Conservation (phyloP, 345 rosid species). For the Gossypium mustelinum region DNA sequence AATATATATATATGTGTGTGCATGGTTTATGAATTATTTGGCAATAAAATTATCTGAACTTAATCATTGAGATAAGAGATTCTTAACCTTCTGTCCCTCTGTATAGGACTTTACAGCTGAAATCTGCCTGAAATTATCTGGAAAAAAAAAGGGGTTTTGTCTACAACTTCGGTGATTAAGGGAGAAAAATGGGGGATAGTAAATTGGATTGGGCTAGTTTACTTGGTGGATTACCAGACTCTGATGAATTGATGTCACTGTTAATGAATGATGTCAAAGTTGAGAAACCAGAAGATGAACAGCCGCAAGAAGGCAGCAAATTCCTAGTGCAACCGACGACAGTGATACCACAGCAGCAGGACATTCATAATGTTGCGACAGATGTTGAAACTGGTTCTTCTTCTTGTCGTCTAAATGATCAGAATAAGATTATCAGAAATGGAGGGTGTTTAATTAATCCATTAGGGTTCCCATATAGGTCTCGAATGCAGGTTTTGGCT, state of each 20-base stretch:
- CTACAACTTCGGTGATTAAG: background rate
- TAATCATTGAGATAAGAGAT: background rate
- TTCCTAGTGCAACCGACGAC: background rate
- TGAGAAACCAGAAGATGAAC: background rate
- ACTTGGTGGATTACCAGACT: background rate
- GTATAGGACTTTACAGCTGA: background rate
- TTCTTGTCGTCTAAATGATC: background rate
- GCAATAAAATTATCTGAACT: background rate
- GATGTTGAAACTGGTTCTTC: background rate
- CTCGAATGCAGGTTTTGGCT: background rate
- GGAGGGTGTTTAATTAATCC: slow-evolving; percentile 8
- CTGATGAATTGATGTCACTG: background rate
- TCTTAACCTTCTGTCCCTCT: background rate
- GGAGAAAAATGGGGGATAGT: slow-evolving; percentile 11
- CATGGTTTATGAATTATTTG: too few species aligned
- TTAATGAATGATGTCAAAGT: background rate
- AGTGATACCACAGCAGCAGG: background rate
- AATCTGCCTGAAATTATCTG: slow-evolving; percentile 1
- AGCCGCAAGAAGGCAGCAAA: slow-evolving; percentile 5
- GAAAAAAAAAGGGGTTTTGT: background rate
- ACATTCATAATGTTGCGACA: background rate
- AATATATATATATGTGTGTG: too few species aligned
- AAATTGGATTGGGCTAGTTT: background rate
- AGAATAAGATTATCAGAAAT: background rate
- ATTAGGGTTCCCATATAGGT: slow-evolving; percentile 1